Base-by-base conservation (phyloP, 2,329 filamentous ascomycete species). In the Tolypocladium album region DNA sequence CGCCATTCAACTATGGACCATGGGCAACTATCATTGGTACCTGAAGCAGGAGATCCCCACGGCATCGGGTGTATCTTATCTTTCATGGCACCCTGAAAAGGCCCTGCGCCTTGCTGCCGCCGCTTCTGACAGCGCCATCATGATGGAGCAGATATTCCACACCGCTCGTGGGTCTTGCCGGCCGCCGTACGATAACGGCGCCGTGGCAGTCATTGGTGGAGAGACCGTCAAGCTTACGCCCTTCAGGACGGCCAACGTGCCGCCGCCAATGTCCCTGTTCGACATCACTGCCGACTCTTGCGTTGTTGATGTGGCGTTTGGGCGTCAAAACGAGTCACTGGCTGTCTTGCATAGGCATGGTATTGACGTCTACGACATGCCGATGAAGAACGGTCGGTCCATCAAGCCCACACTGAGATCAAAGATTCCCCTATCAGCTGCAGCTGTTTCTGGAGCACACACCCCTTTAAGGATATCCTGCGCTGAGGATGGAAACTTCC, bases 11-110 rank as follows among this genome's bases (percentile, higher is more conserved):
- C 78, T 99, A 1, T 99, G 94, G 94, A 96, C 92, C 0, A 96
- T 88, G 82, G 89, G 91, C 24, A 99, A 99, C 72, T 99, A 99
- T 67, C 90, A 97, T 71, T 99, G 94, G 84, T 97, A 97, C 72
- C 79, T 99, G 20, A 99, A 99, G 76, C 92, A 96, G 71, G 92
- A 97, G 70, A 79, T 97, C 8, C 74, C 77, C 8, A 75, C 81
- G 8, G 66, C 71, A 9, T 67, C 66, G 15, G 65, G 67, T 4
- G 67, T 73, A 45, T 58, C 68, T 55, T 66, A 70, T 45, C 64
- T 84, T n/a, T 70, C 78, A 0, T 99, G 94, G 94, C 91, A 99
- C 71, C 84, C 90, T 1, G 94, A 97, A 70, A 92, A 89, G 71
- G 77, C 92, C 4, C 76, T 97, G 40, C 83, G 85, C 17, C 79